These are phyloP conservation scores for Arabidopsis lyrata DNA, from an alignment of 441 rosid species.

Conservation along the genomic window DNA sequence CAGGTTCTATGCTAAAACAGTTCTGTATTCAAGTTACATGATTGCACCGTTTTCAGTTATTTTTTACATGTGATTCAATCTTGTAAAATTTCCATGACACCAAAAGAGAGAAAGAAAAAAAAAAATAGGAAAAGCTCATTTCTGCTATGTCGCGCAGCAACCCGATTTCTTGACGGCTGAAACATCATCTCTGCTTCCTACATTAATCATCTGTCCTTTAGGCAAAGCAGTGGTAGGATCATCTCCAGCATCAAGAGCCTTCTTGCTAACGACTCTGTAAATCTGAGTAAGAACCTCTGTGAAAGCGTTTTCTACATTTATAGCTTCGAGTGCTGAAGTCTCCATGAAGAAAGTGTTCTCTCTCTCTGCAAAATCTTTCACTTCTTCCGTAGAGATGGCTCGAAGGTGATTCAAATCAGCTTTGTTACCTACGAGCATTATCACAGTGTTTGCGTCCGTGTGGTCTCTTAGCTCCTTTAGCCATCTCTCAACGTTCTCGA, in stretches of 20 bases:
- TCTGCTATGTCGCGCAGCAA: slow-evolving; percentile 63
- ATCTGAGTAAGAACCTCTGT: slow-evolving; percentile 64
- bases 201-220: slow-evolving; percentile 70
- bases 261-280: slow-evolving; percentile 60
- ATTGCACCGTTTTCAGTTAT: not conserved
- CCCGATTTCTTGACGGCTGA: slow-evolving; percentile 59
- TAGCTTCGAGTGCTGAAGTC: slow-evolving; percentile 67
- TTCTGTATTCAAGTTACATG: not conserved
- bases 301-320: slow-evolving; percentile 63
- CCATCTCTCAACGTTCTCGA: slow-evolving; percentile 70
- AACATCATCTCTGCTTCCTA: slow-evolving; percentile 69
- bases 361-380: slow-evolving; percentile 54
- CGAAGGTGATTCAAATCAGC: slow-evolving; percentile 64
- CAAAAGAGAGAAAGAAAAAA: not conserved
- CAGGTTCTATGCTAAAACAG: not conserved
- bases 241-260: slow-evolving; percentile 63
- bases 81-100: not conserved
- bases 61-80: not conserved
- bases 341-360: slow-evolving; percentile 69
- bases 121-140: not conserved
- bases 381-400: slow-evolving; percentile 61
- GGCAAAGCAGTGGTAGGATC: slow-evolving; percentile 72
- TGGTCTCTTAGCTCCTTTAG: slow-evolving; percentile 69
- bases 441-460: slow-evolving; percentile 64
- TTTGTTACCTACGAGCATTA: slow-evolving; percentile 74